Percentiles rank a stretch among this genome's conserved stretches.
These are phyloP conservation scores for Dicorynia guianensis DNA, from an alignment of 306 rosid species.

Conservation along the genomic window DNA sequence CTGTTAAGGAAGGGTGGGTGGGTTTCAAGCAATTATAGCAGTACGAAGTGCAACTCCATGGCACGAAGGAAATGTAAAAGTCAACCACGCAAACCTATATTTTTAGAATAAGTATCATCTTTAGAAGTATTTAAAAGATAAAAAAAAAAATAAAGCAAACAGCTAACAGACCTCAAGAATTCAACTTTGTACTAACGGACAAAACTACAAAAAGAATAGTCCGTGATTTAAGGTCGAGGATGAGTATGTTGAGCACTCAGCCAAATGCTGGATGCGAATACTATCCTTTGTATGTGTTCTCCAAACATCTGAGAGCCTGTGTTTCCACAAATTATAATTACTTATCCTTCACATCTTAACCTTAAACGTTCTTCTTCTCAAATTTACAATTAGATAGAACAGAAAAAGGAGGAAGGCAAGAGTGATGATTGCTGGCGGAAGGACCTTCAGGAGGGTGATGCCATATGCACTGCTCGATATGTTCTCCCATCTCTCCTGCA, in stretches of 20 bases:
- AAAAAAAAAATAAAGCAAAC: background rate
- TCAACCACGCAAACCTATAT: too few relatives aligned
- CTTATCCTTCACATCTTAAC: constrained; percentile 59
- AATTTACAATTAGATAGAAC: constrained; percentile 60
- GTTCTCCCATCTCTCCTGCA: constrained; percentile 70
- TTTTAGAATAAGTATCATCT: too few relatives aligned
- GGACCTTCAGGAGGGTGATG: constrained; percentile 49
- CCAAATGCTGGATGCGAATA: background rate
- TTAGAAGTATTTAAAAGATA: background rate
- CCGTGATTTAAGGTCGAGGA: background rate
- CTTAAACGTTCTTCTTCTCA: constrained; percentile 76
- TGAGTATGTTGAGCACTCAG: constrained; percentile 24
- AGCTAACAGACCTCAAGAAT: background rate
- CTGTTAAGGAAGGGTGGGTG: too few relatives aligned
- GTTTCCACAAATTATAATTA: constrained; percentile 24
- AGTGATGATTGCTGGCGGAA: constrained; percentile 49
- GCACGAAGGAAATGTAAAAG: too few relatives aligned
- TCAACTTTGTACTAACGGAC: constrained; percentile 7
- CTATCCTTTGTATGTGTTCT: constrained; percentile 26
- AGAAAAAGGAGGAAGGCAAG: constrained; percentile 48
- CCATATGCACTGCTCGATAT: constrained; percentile 43
- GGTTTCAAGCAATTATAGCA: too few relatives aligned
- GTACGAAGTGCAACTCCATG: too few relatives aligned
- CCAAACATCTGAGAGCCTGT: constrained; percentile 20
- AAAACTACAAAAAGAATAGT: constrained; percentile 30